A percentile compares a stretch with the other conserved stretches of the same genome.
Conservation (phyloP, 1,284 basidiomycete genomes). For the Boletus holoroseus region DNA sequence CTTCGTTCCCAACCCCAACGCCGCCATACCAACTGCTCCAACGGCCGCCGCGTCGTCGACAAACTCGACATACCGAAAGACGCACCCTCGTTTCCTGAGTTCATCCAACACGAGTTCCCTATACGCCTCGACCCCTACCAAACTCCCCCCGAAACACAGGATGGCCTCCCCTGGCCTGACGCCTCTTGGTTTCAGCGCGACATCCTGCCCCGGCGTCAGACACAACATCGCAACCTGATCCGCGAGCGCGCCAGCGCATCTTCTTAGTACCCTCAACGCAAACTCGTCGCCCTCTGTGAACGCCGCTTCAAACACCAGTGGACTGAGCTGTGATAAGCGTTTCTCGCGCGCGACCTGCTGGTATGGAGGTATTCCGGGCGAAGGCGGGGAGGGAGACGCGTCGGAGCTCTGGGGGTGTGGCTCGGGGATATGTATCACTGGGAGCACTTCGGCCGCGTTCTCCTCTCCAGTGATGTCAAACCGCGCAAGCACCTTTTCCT, state of each 20-base stretch:
- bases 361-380: slow-evolving; percentile 31
- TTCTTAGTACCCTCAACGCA: slow-evolving; percentile 52
- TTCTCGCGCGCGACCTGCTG: slow-evolving; percentile 54
- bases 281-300: slow-evolving; percentile 59
- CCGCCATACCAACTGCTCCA: slow-evolving; percentile 53
- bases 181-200: slow-evolving; percentile 32
- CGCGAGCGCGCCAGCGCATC: slow-evolving; percentile 50
- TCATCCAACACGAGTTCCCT: slow-evolving; percentile 55
- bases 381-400: background rate
- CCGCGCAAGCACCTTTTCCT: slow-evolving; percentile 42
- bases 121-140: slow-evolving; percentile 57
- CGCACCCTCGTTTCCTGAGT: slow-evolving; percentile 50
- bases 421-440: slow-evolving; percentile 56
- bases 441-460: slow-evolving; percentile 57
- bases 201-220: slow-evolving; percentile 33
- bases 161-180: slow-evolving; percentile 53
- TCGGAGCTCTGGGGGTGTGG: slow-evolving; percentile 28
- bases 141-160: slow-evolving; percentile 69
- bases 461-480: slow-evolving; percentile 52
- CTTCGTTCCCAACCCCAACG: background rate
- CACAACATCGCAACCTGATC: slow-evolving; percentile 57
- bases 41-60: slow-evolving; percentile 61
- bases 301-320: slow-evolving; percentile 66
- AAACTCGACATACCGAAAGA: slow-evolving; percentile 58
- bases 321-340: slow-evolving; percentile 64